Evolutionary conservation across 148 eudicot genomes (phyloP).

Genomic region (Vaccinium macrocarpon): DNA sequence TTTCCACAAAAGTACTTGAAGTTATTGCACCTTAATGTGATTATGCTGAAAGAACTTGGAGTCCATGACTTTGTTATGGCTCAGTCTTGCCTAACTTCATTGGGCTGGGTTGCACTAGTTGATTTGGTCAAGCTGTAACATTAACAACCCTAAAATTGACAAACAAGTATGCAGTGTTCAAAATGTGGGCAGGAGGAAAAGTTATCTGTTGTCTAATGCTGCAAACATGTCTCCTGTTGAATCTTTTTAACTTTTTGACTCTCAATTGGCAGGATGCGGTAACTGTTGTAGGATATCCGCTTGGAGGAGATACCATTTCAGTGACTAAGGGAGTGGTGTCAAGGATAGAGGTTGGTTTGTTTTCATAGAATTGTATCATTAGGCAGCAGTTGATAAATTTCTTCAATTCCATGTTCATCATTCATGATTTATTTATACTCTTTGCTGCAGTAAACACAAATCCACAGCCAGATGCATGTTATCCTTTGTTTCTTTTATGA

Average conservation of each 20-base stretch:
- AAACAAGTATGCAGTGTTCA: not conserved
- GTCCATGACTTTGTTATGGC: not conserved
- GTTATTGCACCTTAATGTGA: not conserved
- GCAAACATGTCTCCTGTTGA: not conserved
- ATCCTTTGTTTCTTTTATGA: conserved; percentile 7
- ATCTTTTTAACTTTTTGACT: conserved; percentile 16
- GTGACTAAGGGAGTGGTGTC: conserved; percentile 98
- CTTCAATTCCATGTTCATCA: not conserved
- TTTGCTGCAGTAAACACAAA: not conserved
- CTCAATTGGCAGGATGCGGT: conserved; percentile 76
- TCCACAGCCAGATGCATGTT: not conserved
- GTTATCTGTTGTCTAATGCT: not conserved
- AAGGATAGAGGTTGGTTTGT: conserved; percentile 78
- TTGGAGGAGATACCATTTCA: conserved; percentile 98
- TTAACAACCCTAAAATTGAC: not conserved
- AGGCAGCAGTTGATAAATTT: not conserved
- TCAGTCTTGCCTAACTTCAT: not conserved
- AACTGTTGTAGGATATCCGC: conserved; percentile 98
- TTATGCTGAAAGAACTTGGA: not conserved
- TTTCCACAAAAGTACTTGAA: not conserved
- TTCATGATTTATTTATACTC: not conserved
- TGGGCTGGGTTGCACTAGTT: not conserved
- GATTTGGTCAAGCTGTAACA: conserved; percentile 1
- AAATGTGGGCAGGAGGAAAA: not conserved
- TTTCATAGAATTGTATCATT: not conserved